These are phyloP conservation scores for Phlebiopsis flavidoalba DNA, from an alignment of 768 basidiomycete genomes.

Conservation along the genomic window DNA sequence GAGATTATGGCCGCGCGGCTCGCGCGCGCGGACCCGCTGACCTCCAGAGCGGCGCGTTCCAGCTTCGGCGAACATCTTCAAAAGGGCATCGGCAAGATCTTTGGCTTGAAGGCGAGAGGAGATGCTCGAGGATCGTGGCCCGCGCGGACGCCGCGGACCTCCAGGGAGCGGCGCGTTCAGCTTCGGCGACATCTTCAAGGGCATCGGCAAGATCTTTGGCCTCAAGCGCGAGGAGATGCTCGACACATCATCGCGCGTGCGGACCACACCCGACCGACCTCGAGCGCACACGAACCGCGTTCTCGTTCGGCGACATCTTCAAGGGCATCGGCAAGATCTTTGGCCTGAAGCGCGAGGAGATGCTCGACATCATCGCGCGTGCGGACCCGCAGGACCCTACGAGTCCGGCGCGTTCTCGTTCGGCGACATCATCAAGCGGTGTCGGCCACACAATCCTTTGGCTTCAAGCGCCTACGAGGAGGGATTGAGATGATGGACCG, in stretches of 20 bases:
- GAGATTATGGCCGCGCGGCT: not conserved
- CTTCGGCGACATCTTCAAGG: not conserved
- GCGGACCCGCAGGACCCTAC: not conserved
- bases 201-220: not conserved
- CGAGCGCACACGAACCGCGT: not conserved
- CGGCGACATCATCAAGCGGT: not conserved
- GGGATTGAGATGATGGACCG: conserved; percentile 5
- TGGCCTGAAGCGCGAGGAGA: not conserved
- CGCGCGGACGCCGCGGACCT: not conserved
- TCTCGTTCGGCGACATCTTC: not conserved
- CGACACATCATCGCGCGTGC: not conserved
- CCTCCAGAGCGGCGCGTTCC: conserved; percentile 1
- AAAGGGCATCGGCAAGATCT: not conserved
- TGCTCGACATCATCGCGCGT: not conserved
- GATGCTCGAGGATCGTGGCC: not conserved
- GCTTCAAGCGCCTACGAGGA: not conserved
- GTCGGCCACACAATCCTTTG: not conserved
- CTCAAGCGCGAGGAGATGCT: not conserved
- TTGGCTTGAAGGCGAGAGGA: not conserved
- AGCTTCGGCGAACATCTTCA: not conserved
- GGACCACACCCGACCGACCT: not conserved
- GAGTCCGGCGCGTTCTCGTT: not conserved
- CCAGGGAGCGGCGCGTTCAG: not conserved
- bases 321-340: not conserved
- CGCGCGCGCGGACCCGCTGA: conserved; percentile 1